Evolutionary conservation across 495 filamentous ascomycete species (phyloP).

Genomic region (Alectoria sarmentosa): DNA sequence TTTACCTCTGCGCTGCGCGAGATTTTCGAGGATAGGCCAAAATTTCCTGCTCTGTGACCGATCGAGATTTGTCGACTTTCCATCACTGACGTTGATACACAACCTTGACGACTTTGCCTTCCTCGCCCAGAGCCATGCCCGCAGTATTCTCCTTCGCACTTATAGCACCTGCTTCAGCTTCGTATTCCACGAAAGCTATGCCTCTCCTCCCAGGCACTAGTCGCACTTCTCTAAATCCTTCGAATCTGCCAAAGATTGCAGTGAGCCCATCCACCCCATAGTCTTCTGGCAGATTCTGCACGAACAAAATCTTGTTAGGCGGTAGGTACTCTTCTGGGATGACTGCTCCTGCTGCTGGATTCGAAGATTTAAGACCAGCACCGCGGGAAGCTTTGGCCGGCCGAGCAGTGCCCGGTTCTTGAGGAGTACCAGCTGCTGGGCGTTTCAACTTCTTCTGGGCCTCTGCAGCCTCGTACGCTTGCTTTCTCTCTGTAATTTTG

Average conservation of each 20-base stretch:
- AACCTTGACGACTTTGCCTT: constrained; percentile 63
- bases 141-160: constrained; percentile 91
- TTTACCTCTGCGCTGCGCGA: neutral
- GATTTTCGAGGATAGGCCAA: neutral
- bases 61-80: neutral
- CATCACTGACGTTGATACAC: constrained; percentile 83
- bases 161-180: constrained; percentile 81
- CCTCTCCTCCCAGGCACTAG: constrained; percentile 79
- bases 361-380: constrained; percentile 74
- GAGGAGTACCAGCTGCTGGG: constrained; percentile 45
- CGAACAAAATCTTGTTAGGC: constrained; percentile 95
- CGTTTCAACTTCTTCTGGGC: constrained; percentile 78
- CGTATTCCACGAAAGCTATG: constrained; percentile 96
- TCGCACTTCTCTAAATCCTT: constrained; percentile 90
- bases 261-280: constrained; percentile 73
- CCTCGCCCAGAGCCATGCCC: constrained; percentile 75
- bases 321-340: constrained; percentile 96
- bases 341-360: constrained; percentile 59
- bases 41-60: too few relatives aligned
- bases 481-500: constrained; percentile 70
- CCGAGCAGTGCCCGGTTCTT: constrained; percentile 47
- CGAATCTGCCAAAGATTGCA: constrained; percentile 78
- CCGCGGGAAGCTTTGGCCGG: constrained; percentile 68
- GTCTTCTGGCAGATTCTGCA: constrained; percentile 86
- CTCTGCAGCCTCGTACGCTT: constrained; percentile 77